Conservation (phyloP, 495 filamentous ascomycete genomes). For the Aspergillus sparsus region DNA sequence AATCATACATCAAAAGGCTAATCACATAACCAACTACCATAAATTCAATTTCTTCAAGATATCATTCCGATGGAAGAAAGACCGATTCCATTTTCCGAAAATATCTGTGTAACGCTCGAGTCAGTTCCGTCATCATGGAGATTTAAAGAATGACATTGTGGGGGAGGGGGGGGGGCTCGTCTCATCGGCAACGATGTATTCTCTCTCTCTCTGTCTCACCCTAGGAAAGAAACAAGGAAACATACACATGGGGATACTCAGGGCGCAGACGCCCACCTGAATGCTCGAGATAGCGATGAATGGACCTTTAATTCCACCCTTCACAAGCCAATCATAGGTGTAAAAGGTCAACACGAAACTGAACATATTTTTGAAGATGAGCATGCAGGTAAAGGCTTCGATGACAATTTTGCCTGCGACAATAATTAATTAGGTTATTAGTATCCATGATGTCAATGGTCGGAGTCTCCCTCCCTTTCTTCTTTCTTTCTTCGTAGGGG, state of each 20-base stretch:
- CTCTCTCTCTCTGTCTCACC: not conserved
- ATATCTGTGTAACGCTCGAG: conserved; percentile 56
- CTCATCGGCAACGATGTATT: no score
- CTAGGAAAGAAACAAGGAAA: conserved; percentile 18
- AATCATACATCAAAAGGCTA: not conserved
- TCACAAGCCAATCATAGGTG: conserved; percentile 78
- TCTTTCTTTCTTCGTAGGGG: no score
- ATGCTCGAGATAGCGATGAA: conserved; percentile 75
- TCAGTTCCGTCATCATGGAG: not conserved
- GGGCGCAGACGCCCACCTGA: conserved; percentile 71
- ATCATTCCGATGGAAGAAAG: conserved; percentile 70
- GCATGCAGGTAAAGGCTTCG: conserved; percentile 85
- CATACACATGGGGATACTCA: conserved; percentile 81
- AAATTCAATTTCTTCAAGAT: conserved; percentile 59
- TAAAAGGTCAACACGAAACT: conserved; percentile 80
- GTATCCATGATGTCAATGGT: no score
- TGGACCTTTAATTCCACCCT: conserved; percentile 55
- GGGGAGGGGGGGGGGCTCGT: no score
- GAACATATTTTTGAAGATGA: conserved; percentile 94
- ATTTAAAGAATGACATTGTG: no score
- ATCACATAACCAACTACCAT: conserved; percentile 22
- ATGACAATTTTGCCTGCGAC: conserved; percentile 72
- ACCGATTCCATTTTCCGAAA: conserved; percentile 75
- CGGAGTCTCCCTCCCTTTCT: no score
- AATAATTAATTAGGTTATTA: no score